Conservation (phyloP, 768 basidiomycete genomes). For the Mycena sanguinolenta region DNA sequence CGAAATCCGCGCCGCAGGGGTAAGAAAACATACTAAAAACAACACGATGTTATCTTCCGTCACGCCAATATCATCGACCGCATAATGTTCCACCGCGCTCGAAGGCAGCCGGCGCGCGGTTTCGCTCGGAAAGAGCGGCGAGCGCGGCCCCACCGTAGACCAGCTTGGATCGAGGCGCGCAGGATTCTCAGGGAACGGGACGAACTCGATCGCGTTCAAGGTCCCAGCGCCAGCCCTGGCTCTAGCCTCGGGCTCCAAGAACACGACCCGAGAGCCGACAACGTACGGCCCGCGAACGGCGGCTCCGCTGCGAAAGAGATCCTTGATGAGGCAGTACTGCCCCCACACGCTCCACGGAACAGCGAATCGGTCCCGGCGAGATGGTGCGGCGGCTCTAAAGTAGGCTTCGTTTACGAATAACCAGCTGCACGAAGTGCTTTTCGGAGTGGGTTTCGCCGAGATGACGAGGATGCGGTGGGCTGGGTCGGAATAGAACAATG, state of each 20-base stretch:
- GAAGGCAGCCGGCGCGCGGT: constrained; percentile 57
- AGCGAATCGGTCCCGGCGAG: constrained; percentile 56
- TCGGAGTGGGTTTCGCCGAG: constrained; percentile 56
- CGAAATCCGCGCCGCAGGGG: constrained; percentile 14
- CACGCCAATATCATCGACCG: constrained; percentile 64
- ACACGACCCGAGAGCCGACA: constrained; percentile 62
- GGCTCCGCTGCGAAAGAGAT: constrained; percentile 47
- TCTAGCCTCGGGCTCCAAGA: constrained; percentile 55
- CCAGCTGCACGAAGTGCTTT: constrained; percentile 57
- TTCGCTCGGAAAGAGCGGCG: constrained; percentile 58
- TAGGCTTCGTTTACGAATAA: constrained; percentile 69
- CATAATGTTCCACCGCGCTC: constrained; percentile 58
- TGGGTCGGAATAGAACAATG: constrained; percentile 72
- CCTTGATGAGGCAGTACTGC: constrained; percentile 62
- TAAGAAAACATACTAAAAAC: constrained; percentile 58
- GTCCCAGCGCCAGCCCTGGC: constrained; percentile 32
- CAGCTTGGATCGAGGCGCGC: constrained; percentile 47
- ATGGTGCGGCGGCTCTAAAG: constrained; percentile 55
- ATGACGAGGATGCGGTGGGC: constrained; percentile 63
- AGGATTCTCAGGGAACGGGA: constrained; percentile 54
- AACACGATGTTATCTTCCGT: constrained; percentile 75
- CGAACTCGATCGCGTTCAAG: constrained; percentile 60
- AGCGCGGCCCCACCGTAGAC: constrained; percentile 57
- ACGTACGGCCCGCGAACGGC: constrained; percentile 56
- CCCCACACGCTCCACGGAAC: constrained; percentile 72